Conservation (phyloP, 257 asterid genomes). For the Henckelia pumila region DNA sequence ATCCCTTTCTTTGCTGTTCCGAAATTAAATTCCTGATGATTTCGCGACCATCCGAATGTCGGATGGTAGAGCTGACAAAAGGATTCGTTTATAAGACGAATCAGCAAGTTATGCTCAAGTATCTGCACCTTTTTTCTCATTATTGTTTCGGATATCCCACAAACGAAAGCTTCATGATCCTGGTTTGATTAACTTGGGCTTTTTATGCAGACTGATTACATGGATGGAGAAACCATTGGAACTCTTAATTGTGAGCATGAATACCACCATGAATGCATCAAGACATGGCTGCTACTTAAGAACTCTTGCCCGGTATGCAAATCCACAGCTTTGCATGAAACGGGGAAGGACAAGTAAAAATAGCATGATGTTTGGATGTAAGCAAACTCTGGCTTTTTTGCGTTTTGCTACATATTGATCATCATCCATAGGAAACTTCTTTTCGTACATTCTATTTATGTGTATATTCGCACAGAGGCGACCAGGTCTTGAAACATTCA, state of each 20-base stretch:
- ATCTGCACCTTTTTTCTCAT: background rate
- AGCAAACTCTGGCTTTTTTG: background rate
- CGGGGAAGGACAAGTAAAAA: background rate
- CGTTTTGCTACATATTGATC: background rate
- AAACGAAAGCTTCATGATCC: background rate
- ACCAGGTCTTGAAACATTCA: background rate
- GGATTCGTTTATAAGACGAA: background rate
- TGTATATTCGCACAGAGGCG: background rate
- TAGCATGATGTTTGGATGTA: background rate
- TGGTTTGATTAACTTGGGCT: background rate
- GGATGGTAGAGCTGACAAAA: background rate
- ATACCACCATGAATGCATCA: constrained; percentile 64
- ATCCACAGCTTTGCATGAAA: constrained; percentile 41
- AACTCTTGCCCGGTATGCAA: constrained; percentile 75
- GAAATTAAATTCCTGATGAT: too few relatives aligned
- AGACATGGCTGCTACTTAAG: constrained; percentile 66
- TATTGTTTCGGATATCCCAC: background rate
- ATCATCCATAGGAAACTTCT: background rate
- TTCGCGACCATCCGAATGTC: background rate
- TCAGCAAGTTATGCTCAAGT: background rate
- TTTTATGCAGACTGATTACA: constrained; percentile 49
- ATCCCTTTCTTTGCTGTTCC: background rate
- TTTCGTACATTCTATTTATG: background rate
- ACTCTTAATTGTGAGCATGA: constrained; percentile 67
- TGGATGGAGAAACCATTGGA: constrained; percentile 49